phyloP scores from a whole-genome alignment of 805 yeast species.

The Starmerella apicola region DNA sequence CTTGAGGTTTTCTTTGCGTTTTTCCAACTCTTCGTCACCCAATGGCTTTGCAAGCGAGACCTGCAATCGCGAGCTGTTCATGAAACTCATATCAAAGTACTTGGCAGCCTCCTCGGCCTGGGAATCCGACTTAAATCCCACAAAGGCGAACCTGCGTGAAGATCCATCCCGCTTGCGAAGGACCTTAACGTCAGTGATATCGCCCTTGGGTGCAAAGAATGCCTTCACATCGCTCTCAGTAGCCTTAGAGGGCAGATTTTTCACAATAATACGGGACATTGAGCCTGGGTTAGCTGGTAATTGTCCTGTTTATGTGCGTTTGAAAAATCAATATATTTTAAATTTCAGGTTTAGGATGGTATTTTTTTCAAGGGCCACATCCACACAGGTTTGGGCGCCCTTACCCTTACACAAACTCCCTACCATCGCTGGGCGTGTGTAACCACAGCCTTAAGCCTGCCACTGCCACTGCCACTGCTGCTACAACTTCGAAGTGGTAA shows the following conservation, averaged over 20 bases:
- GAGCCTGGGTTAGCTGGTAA: too few relatives aligned
- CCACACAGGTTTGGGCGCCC: too few relatives aligned
- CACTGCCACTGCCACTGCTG: too few relatives aligned
- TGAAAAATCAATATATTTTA: too few relatives aligned
- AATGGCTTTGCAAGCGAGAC: conserved; percentile 77
- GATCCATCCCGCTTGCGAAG: conserved; percentile 72
- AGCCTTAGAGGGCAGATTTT: conserved; percentile 69
- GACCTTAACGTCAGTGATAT: conserved; percentile 79
- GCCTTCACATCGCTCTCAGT: conserved; percentile 59
- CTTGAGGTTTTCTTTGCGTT: conserved; percentile 33
- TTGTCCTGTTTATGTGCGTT: too few relatives aligned
- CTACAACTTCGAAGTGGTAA: too few relatives aligned
- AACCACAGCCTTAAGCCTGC: too few relatives aligned
- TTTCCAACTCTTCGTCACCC: conserved; percentile 58
- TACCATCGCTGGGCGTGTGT: too few relatives aligned
- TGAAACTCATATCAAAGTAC: conserved; percentile 63
- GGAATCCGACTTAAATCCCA: conserved; percentile 62
- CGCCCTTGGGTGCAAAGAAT: conserved; percentile 48
- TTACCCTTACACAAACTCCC: too few relatives aligned
- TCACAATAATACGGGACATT: conserved; percentile 78
- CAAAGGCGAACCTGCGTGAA: conserved; percentile 84
- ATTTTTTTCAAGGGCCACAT: too few relatives aligned
- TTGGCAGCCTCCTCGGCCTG: conserved; percentile 72
- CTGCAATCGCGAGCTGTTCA: conserved; percentile 68
- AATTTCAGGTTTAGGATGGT: too few relatives aligned